Evolutionary conservation across 192 early-diverging fungal genomes (phyloP).

Genomic region (Diversispora epigaea): DNA sequence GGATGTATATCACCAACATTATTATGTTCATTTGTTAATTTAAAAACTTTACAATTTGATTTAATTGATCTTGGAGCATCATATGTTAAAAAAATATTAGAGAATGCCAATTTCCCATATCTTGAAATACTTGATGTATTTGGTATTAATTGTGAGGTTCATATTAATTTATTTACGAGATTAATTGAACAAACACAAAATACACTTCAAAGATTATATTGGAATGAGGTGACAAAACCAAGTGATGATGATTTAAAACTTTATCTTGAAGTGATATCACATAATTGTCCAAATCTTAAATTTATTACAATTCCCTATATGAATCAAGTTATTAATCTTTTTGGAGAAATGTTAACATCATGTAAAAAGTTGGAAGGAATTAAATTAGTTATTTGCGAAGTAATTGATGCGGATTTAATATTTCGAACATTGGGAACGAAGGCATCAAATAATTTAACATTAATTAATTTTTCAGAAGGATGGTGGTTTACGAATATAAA

Average conservation of each 20-base stretch:
- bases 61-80: background rate
- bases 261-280: background rate
- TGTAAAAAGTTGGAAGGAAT: background rate
- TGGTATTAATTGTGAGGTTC: background rate
- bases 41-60: background rate
- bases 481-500: background rate
- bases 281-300: background rate
- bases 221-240: background rate
- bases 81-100: background rate
- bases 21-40: background rate
- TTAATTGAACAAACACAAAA: background rate
- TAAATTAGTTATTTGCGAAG: background rate
- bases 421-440: background rate
- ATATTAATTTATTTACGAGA: background rate
- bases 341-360: background rate
- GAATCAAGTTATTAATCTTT: background rate
- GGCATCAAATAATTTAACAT: background rate
- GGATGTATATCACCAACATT: background rate
- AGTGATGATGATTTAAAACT: background rate
- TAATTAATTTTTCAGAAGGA: background rate
- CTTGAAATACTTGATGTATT: slow-evolving; percentile 1
- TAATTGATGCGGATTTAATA: background rate
- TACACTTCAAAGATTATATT: background rate
- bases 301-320: background rate
- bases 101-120: background rate